A percentile compares a stretch with the other conserved stretches of the same genome.
These are phyloP conservation scores for Metschnikowia henanensis DNA, from an alignment of 805 yeast genomes.

Conservation along the genomic window DNA sequence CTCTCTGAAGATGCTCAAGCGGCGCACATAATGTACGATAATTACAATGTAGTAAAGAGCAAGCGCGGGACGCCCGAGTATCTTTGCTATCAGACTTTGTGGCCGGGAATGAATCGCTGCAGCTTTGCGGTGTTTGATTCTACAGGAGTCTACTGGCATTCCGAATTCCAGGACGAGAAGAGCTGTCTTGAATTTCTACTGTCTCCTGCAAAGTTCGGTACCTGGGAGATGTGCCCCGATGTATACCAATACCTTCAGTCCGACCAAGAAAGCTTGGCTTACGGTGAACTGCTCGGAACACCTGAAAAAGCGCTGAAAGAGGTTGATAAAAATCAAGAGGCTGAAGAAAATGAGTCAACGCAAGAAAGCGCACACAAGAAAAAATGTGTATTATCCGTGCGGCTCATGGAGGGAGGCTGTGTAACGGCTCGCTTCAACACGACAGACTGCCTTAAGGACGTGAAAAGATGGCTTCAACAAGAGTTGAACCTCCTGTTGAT, in stretches of 20 bases:
- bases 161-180: slow-evolving; percentile 1
- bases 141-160: background rate
- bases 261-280: too few species aligned
- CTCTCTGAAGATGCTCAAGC: slow-evolving; percentile 5
- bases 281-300: background rate
- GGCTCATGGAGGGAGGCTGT: slow-evolving; percentile 16
- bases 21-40: slow-evolving; percentile 1
- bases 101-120: slow-evolving; percentile 3
- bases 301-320: background rate
- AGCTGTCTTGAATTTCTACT: slow-evolving; percentile 5
- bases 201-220: slow-evolving; percentile 5
- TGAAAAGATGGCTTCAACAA: slow-evolving; percentile 19
- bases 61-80: slow-evolving; percentile 1
- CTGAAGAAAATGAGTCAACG: too few species aligned
- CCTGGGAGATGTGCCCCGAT: background rate
- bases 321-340: too few species aligned
- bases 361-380: background rate
- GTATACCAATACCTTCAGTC: background rate
- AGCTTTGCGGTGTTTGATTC: slow-evolving; percentile 1
- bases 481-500: slow-evolving; percentile 13
- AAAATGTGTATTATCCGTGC: slow-evolving; percentile 13
- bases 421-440: slow-evolving; percentile 11
- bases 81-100: background rate
- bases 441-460: slow-evolving; percentile 14
- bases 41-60: background rate